Conservation (phyloP, 305 asterid genomes). For the Andrographis paniculata region DNA sequence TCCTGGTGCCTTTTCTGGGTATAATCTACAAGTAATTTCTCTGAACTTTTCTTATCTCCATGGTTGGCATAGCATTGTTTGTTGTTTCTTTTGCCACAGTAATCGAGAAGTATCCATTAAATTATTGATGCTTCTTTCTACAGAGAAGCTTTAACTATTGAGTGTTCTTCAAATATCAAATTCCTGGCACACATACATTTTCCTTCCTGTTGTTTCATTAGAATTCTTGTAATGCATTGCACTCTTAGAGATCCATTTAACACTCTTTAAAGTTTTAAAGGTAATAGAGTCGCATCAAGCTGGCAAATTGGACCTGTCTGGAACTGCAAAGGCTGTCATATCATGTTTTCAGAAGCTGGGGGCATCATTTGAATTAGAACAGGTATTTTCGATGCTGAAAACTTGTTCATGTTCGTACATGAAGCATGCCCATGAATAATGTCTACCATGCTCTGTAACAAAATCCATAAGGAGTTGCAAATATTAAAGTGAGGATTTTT, state of each 20-base stretch:
- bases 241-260: conserved; percentile 8
- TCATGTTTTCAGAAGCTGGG: conserved; percentile 90
- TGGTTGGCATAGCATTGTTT: not conserved
- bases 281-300: conserved; percentile 98
- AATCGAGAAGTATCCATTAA: conserved; percentile 2
- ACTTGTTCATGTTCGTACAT: conserved; percentile 3
- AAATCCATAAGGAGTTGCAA: not conserved
- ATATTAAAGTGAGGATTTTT: conserved; percentile 3
- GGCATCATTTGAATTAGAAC: conserved; percentile 56
- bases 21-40: conserved; percentile 58
- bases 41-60: conserved; percentile 2
- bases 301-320: conserved; percentile 79
- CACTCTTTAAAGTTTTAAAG: conserved; percentile 44
- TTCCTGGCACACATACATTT: conserved; percentile 3
- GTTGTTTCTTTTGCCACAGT: conserved; percentile 13
- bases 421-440: conserved; percentile 1
- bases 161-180: conserved; percentile 8
- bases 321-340: conserved; percentile 93
- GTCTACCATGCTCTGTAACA: conserved; percentile 2
- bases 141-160: not conserved
- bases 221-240: not conserved
- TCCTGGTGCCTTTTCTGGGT: conserved; percentile 97
- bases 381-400: too few relatives aligned
- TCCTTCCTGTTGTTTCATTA: conserved; percentile 4
- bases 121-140: conserved; percentile 12